phyloP scores from a whole-genome alignment of 2,329 filamentous ascomycete species.

The Epichloe scottii region DNA sequence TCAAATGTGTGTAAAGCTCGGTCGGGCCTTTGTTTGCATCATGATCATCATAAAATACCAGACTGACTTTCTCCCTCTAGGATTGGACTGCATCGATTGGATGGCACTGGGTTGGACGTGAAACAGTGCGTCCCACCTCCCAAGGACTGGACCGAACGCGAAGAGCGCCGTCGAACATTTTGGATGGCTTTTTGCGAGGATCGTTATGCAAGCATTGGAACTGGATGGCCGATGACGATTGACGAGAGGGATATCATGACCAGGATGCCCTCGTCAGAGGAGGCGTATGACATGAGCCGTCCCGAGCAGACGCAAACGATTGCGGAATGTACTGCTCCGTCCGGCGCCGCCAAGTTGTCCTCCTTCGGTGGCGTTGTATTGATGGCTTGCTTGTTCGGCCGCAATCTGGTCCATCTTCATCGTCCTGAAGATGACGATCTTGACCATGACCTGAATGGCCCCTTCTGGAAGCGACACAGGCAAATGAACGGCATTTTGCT shows the following conservation, averaged over 20 bases:
- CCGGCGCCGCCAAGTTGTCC: conserved; percentile 63
- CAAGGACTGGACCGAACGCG: conserved; percentile 85
- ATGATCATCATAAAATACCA: not conserved
- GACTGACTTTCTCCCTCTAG: conserved; percentile 34
- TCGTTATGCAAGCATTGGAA: conserved; percentile 88
- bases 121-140: conserved; percentile 83
- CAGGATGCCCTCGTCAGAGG: conserved; percentile 71
- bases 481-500: conserved; percentile 81
- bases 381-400: conserved; percentile 81
- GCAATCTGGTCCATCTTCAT: conserved; percentile 83
- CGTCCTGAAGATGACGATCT: conserved; percentile 69
- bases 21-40: not conserved
- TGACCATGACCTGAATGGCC: conserved; percentile 79
- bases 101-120: conserved; percentile 72
- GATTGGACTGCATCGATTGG: conserved; percentile 83
- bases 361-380: conserved; percentile 70
- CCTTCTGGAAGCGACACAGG: conserved; percentile 91
- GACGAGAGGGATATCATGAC: conserved; percentile 88
- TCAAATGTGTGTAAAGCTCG: conserved; percentile 53
- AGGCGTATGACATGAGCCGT: conserved; percentile 70
- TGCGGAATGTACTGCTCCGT: conserved; percentile 53
- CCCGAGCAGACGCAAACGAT: conserved; percentile 61
- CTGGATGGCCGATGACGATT: conserved; percentile 90
- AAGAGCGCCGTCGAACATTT: conserved; percentile 84
- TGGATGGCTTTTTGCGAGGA: conserved; percentile 91